A percentile compares a stretch with the other conserved stretches of the same genome.
Conservation (phyloP, 495 filamentous ascomycete species). For the Delitschia confertaspora region DNA sequence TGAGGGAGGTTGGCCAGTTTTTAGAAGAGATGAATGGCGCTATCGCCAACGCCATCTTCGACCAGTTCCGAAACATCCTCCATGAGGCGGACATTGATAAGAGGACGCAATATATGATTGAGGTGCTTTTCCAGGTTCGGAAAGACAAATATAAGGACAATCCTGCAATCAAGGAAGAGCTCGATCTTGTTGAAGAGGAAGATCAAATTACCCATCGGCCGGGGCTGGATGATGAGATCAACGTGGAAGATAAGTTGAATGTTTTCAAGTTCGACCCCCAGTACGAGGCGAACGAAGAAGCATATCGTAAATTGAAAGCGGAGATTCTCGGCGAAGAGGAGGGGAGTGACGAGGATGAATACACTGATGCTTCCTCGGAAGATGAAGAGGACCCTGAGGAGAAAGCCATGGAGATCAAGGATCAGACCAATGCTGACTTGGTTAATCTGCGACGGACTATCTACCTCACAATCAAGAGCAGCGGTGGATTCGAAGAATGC, state of each 20-base stretch:
- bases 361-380: slow-evolving; percentile 63
- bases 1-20: slow-evolving; percentile 83
- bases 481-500: slow-evolving; percentile 87
- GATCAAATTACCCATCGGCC: slow-evolving; percentile 89
- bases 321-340: slow-evolving; percentile 91
- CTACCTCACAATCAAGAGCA: slow-evolving; percentile 95
- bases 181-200: slow-evolving; percentile 93
- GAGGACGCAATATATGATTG: slow-evolving; percentile 95
- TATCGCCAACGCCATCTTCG: slow-evolving; percentile 83
- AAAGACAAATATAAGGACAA: slow-evolving; percentile 97
- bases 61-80: slow-evolving; percentile 88
- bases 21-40: slow-evolving; percentile 84
- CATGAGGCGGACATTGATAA: slow-evolving; percentile 96
- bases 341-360: slow-evolving; percentile 63
- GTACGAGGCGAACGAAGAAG: slow-evolving; percentile 83
- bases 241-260: slow-evolving; percentile 76
- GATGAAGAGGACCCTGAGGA: slow-evolving; percentile 73
- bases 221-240: slow-evolving; percentile 64
- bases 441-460: slow-evolving; percentile 90
- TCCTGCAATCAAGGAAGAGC: slow-evolving; percentile 77
- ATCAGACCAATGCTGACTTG: slow-evolving; percentile 90
- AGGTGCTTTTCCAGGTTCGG: slow-evolving; percentile 91
- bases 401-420: slow-evolving; percentile 81
- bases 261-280: slow-evolving; percentile 90
- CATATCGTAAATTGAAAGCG: slow-evolving; percentile 79